Percentiles rank a stretch among this genome's conserved stretches.
Conservation (phyloP, 768 basidiomycete species). For the Suillus weaverae region DNA sequence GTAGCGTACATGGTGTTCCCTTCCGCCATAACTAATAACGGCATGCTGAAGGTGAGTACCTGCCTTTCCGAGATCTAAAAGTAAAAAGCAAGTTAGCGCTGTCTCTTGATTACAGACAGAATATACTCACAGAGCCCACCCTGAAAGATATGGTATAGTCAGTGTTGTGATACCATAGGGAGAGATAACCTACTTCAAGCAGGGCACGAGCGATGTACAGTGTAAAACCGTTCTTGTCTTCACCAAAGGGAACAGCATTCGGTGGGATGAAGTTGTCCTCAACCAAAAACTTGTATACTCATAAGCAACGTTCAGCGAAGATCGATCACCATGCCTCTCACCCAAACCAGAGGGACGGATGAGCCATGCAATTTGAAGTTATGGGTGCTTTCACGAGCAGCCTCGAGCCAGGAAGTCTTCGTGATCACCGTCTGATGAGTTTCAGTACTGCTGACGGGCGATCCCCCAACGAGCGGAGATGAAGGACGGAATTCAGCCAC, state of each 20-base stretch:
- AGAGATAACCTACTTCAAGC: slow-evolving; percentile 16
- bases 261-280: slow-evolving; percentile 34
- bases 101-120: not conserved
- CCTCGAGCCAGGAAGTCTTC: slow-evolving; percentile 21
- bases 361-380: slow-evolving; percentile 30
- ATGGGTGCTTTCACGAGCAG: slow-evolving; percentile 31
- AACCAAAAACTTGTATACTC: slow-evolving; percentile 23
- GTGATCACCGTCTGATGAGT: slow-evolving; percentile 1
- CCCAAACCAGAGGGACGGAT: slow-evolving; percentile 33
- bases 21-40: slow-evolving; percentile 3
- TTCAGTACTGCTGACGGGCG: not conserved
- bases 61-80: slow-evolving; percentile 4
- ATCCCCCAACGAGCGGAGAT: not conserved
- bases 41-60: slow-evolving; percentile 3
- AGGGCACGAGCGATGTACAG: slow-evolving; percentile 33
- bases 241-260: slow-evolving; percentile 34
- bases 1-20: slow-evolving; percentile 4
- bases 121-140: slow-evolving; percentile 29
- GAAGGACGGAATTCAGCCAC: not conserved
- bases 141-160: slow-evolving; percentile 5
- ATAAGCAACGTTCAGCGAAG: not conserved
- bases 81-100: not conserved
- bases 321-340: slow-evolving; percentile 9
- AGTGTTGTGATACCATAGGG: not conserved
- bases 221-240: slow-evolving; percentile 30